These are phyloP conservation scores for Candida lessepsii DNA, from an alignment of 805 yeast genomes.

Conservation along the genomic window DNA sequence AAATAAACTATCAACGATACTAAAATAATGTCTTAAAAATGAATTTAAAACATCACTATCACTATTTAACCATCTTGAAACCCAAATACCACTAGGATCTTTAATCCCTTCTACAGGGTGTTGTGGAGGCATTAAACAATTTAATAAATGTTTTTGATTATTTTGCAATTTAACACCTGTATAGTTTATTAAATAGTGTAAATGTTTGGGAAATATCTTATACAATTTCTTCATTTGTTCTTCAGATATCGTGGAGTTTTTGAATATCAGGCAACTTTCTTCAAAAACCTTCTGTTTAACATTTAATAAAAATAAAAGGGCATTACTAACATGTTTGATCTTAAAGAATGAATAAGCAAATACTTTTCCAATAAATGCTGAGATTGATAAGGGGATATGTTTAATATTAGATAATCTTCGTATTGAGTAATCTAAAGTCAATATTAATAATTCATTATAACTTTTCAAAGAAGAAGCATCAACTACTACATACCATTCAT, in stretches of 20 bases:
- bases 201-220: slow-evolving; percentile 26
- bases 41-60: slow-evolving; percentile 61
- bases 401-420: slow-evolving; percentile 46
- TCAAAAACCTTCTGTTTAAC: slow-evolving; percentile 49
- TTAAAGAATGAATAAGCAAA: slow-evolving; percentile 62
- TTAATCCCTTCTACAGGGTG: slow-evolving; percentile 48
- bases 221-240: not conserved
- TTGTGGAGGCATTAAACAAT: slow-evolving; percentile 39
- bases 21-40: slow-evolving; percentile 58
- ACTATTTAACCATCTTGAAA: slow-evolving; percentile 54
- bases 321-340: slow-evolving; percentile 55
- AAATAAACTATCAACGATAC: slow-evolving; percentile 19
- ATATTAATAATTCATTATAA: slow-evolving; percentile 39
- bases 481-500: slow-evolving; percentile 42
- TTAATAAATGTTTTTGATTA: slow-evolving; percentile 26
- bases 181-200: slow-evolving; percentile 31
- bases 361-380: slow-evolving; percentile 69
- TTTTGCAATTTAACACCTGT: slow-evolving; percentile 26
- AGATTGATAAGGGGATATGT: slow-evolving; percentile 51
- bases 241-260: not conserved
- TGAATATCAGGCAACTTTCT: slow-evolving; percentile 10
- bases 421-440: slow-evolving; percentile 55
- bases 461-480: slow-evolving; percentile 19
- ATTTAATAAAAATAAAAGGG: slow-evolving; percentile 55
- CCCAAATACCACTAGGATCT: slow-evolving; percentile 65